phyloP scores from a whole-genome alignment of 768 basidiomycete genomes.

The Amanita muscaria region DNA sequence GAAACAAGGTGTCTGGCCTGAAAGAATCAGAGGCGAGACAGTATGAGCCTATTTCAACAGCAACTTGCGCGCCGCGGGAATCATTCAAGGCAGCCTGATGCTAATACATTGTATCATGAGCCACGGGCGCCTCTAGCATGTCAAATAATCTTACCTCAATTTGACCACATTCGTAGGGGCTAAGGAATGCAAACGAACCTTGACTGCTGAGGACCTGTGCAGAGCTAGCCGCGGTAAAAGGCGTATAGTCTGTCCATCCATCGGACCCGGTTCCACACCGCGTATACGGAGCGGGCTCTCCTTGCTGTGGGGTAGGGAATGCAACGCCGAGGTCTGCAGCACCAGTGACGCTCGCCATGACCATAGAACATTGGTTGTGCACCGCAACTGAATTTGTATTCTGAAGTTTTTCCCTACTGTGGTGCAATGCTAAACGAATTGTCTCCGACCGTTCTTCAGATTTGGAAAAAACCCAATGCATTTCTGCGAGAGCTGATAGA shows the following conservation, averaged over 20 bases:
- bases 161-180: too few relatives aligned
- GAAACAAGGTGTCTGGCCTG: too few relatives aligned
- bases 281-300: slow-evolving; percentile 46
- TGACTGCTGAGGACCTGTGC: slow-evolving; percentile 24
- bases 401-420: not conserved
- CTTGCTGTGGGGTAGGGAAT: slow-evolving; percentile 28
- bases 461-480: slow-evolving; percentile 76
- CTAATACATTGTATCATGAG: too few relatives aligned
- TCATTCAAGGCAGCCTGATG: too few relatives aligned
- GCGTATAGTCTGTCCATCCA: slow-evolving; percentile 56
- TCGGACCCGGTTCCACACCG: slow-evolving; percentile 33
- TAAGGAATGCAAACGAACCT: too few relatives aligned
- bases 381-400: not conserved
- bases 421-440: slow-evolving; percentile 44
- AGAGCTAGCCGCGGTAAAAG: slow-evolving; percentile 43
- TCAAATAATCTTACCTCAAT: too few relatives aligned
- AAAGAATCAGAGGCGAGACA: too few relatives aligned
- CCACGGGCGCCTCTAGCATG: too few relatives aligned
- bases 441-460: slow-evolving; percentile 64
- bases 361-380: slow-evolving; percentile 1
- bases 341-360: slow-evolving; percentile 22
- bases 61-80: too few relatives aligned
- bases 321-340: slow-evolving; percentile 42
- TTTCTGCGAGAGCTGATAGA: slow-evolving; percentile 66
- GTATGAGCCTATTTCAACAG: too few relatives aligned